phyloP scores from a whole-genome alignment of 2,329 filamentous ascomycete species.

The Fusarium sp. region DNA sequence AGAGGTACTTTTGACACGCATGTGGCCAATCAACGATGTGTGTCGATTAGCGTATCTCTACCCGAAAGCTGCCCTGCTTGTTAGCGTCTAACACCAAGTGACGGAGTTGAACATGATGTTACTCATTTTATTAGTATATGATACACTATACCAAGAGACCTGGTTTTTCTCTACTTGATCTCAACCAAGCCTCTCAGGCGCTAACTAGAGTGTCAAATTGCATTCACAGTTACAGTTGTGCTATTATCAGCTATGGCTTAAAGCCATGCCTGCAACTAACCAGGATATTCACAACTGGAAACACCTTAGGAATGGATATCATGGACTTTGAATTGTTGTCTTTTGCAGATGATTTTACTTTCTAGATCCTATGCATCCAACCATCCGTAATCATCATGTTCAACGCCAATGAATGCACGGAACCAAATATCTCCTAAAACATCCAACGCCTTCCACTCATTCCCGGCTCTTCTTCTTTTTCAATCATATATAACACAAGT shows the following conservation, averaged over 20 bases:
- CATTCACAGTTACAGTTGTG: too few relatives aligned
- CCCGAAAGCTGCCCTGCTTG: conserved; percentile 14
- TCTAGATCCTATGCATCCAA: conserved; percentile 31
- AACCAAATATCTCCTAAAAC: conserved; percentile 30
- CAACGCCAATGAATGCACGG: conserved; percentile 41
- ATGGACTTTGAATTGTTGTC: background rate
- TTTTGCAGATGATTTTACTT: conserved; percentile 6
- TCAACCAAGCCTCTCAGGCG: too few relatives aligned
- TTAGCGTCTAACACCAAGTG: background rate
- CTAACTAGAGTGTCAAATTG: too few relatives aligned
- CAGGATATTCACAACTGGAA: background rate
- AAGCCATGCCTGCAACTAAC: background rate
- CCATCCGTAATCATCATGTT: conserved; percentile 14
- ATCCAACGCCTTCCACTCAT: conserved; percentile 38
- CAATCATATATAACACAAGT: conserved; percentile 78
- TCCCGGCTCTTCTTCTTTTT: conserved; percentile 20
- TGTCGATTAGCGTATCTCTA: background rate
- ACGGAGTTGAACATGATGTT: background rate
- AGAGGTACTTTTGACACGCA: conserved; percentile 5
- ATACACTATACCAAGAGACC: too few relatives aligned
- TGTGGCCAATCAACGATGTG: conserved; percentile 23
- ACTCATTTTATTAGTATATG: too few relatives aligned
- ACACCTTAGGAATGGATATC: background rate
- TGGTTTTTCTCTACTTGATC: too few relatives aligned
- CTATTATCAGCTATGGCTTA: too few relatives aligned